Conservation (phyloP, 805 yeast species). For the Ogataea pignaliae region DNA sequence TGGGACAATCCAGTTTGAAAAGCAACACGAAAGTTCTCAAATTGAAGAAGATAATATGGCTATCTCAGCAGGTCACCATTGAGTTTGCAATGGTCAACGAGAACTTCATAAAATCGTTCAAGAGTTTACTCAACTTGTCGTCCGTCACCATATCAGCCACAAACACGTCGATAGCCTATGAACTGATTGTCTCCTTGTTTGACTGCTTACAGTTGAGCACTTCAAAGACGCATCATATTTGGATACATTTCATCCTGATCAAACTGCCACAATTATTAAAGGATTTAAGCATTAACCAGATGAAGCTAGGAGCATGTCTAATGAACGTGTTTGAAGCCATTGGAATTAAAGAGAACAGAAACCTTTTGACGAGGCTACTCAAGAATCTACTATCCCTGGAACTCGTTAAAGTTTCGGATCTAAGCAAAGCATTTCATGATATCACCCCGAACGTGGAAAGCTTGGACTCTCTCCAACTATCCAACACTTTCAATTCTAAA, state of each 20-base stretch:
- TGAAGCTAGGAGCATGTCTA: slow-evolving; percentile 21
- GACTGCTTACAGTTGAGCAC: slow-evolving; percentile 25
- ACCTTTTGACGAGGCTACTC: slow-evolving; percentile 14
- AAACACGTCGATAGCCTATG: slow-evolving; percentile 26
- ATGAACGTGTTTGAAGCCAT: slow-evolving; percentile 17
- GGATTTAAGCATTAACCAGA: slow-evolving; percentile 27
- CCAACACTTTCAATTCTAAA: slow-evolving; percentile 15
- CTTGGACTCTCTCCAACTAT: slow-evolving; percentile 10
- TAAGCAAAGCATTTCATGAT: slow-evolving; percentile 6
- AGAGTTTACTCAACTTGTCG: slow-evolving; percentile 24
- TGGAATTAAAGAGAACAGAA: slow-evolving; percentile 7
- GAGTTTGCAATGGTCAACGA: slow-evolving; percentile 21
- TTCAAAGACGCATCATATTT: slow-evolving; percentile 15
- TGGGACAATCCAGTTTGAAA: slow-evolving; percentile 2
- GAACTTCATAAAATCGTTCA: slow-evolving; percentile 24
- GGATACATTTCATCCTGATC: slow-evolving; percentile 24
- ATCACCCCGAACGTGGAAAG: background rate
- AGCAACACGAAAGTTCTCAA: slow-evolving; percentile 19
- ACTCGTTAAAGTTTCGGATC: slow-evolving; percentile 15
- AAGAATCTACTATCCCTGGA: slow-evolving; percentile 18
- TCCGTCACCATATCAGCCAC: slow-evolving; percentile 27
- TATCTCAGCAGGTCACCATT: slow-evolving; percentile 26
- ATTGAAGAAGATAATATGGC: slow-evolving; percentile 29
- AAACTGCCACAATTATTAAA: slow-evolving; percentile 24
- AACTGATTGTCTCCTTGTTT: slow-evolving; percentile 23